Percentiles rank a stretch among this genome's conserved stretches.
Evolutionary conservation across 2,329 filamentous ascomycete genomes (phyloP).

Genomic region (Arthrobotrys iridis): DNA sequence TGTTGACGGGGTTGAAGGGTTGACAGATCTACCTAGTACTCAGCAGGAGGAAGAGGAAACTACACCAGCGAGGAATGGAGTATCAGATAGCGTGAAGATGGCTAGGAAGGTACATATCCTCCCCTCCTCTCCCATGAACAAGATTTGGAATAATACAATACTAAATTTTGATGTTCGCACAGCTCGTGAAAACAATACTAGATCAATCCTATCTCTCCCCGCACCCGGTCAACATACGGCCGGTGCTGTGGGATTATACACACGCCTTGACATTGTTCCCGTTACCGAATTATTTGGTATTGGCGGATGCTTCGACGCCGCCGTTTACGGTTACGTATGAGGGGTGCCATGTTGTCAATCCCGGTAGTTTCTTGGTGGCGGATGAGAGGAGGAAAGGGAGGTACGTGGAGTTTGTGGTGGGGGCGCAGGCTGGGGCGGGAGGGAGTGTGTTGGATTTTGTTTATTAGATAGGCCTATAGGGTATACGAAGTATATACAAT

Average conservation of each 20-base stretch:
- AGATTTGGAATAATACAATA: neutral
- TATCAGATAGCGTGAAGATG: conserved; percentile 64
- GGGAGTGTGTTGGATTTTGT: conserved; percentile 73
- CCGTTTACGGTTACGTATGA: conserved; percentile 91
- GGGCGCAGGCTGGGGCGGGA: conserved; percentile 63
- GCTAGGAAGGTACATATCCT: conserved; percentile 54
- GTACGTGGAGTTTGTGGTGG: conserved; percentile 88
- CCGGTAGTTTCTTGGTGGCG: conserved; percentile 77
- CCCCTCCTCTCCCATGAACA: neutral
- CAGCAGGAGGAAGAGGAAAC: conserved; percentile 37
- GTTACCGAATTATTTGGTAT: conserved; percentile 66
- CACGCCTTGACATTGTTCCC: conserved; percentile 78
- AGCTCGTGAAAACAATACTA: conserved; percentile 87
- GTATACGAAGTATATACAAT: neutral
- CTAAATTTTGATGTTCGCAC: conserved; percentile 68
- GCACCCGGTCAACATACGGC: conserved; percentile 80
- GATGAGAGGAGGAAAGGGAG: conserved; percentile 75
- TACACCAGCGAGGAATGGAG: conserved; percentile 32
- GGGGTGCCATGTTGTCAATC: conserved; percentile 95
- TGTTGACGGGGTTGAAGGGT: conserved; percentile 60
- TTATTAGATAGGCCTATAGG: conserved; percentile 64
- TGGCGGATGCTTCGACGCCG: conserved; percentile 83
- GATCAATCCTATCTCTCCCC: conserved; percentile 90
- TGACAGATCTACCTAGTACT: conserved; percentile 27
- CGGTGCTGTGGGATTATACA: conserved; percentile 89